Base-by-base conservation (phyloP, 2,329 filamentous ascomycete species). In the Biscogniauxia marginata region DNA sequence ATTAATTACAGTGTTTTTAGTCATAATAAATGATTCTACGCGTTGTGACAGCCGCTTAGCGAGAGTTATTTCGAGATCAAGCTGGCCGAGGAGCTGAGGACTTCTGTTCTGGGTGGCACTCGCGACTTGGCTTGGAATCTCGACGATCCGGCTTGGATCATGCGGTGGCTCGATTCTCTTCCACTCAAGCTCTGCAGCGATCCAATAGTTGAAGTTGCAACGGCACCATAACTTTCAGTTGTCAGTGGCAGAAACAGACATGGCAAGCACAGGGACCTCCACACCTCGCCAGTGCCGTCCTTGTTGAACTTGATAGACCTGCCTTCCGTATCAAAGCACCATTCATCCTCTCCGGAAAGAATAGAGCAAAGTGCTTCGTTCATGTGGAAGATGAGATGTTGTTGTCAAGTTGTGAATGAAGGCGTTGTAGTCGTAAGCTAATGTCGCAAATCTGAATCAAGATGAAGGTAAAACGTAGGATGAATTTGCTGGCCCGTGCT, bases 351-450 rank as follows among this genome's bases (percentile, higher is more conserved):
- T 16, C 54, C 50, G 9, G 46, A 59, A 43, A 67, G 62, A 49
- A 67, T 64, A 46, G 61, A 67, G 52, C 54, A 60, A 39, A 66
- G 63, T 52, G 63, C 61, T 48, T 67, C 62, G 43, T 67, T 64
- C 65, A 67, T 66, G n/a, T n/a, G n/a, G n/a, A n/a, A n/a, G n/a
- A n/a, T n/a, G n/a, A n/a, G n/a, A n/a, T n/a, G n/a, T n/a, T n/a
- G n/a, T n/a, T n/a, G n/a, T n/a, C n/a, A n/a, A n/a, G n/a, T n/a
- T n/a, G n/a, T n/a, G n/a, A n/a, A n/a, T n/a, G n/a, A n/a, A n/a
- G n/a, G n/a, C n/a, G n/a, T n/a, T n/a, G n/a, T n/a, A n/a, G n/a
- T n/a, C n/a, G n/a, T n/a, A n/a, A n/a, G n/a, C n/a, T n/a, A n/a
- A n/a, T n/a, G n/a, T n/a, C n/a, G n/a, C n/a, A n/a, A n/a, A n/a